Evolutionary conservation across 129 eudicot genomes (phyloP), one percentile per base, ranked within the genome.

Genomic region (Dittrichia graveolens): DNA sequence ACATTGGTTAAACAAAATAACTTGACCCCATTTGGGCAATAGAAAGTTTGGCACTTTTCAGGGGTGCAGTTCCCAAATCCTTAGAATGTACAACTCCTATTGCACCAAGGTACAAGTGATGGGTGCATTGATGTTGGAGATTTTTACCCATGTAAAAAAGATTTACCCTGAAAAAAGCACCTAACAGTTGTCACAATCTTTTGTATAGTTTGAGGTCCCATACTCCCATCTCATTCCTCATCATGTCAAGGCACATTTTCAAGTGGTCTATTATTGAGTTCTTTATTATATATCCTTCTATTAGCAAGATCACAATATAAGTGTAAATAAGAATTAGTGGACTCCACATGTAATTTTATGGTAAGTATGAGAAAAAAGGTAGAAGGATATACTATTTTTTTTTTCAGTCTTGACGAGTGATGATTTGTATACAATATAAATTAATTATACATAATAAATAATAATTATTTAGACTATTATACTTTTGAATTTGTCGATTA

Each of bases 221-320:
- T 47, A 31, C 34, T 8, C 7, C 10, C 48, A 44, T 44, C 8
- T 43, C 47, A 43, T 43, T 9, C 48, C 7, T 5, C 68, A 76
- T 76, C 75, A 60, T 65, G 70, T 65, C 14, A 64, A 16, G 7
- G 61, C 12, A 38, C 16, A 6, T 2, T 5, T 19, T 18, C 12
- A 4, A 14, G 67, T 61, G 67, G 67, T 65, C 73, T 53, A 68
- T 68, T 49, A 37, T 48, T 68, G 73, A 68, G 61, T n/a, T n/a
- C n/a, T n/a, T n/a, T n/a, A n/a, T n/a, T n/a, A n/a, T n/a, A n/a
- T n/a, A n/a, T 67, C 73, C 35, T 7, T 67, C 49, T 67, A n/a
- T n/a, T n/a, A n/a, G n/a, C n/a, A n/a, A n/a, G n/a, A n/a, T n/a
- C n/a, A n/a, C n/a, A n/a, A n/a, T n/a, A n/a, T n/a, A n/a, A n/a